phyloP scores from a whole-genome alignment of 345 rosid genomes.

The Reutealis trisperma region DNA sequence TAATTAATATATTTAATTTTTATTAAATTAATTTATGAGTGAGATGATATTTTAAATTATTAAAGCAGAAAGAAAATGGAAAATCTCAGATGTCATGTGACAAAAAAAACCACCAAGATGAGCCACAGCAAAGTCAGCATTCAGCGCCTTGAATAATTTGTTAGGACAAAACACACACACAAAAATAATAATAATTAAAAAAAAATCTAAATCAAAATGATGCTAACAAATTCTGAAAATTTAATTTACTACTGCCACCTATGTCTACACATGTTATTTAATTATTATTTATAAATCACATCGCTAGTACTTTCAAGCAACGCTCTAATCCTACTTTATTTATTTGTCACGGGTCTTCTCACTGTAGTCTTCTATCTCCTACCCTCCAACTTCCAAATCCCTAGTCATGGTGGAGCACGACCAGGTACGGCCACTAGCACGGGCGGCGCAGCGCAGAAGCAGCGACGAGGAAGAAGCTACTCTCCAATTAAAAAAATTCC shows the following conservation, averaged over 20 bases:
- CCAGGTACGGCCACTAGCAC: constrained; percentile 57
- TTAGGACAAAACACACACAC: not conserved
- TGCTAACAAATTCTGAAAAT: not conserved
- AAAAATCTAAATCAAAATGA: not conserved
- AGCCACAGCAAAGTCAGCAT: constrained; percentile 4
- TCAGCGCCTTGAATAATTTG: not conserved
- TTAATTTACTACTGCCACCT: not conserved
- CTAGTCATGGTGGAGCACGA: constrained; percentile 47
- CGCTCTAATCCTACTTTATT: too few relatives aligned
- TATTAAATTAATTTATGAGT: too few relatives aligned
- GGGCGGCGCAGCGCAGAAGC: constrained; percentile 37
- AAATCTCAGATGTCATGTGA: not conserved
- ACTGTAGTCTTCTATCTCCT: too few relatives aligned
- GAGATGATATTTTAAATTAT: too few relatives aligned
- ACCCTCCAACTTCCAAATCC: not conserved
- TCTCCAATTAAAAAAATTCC: not conserved
- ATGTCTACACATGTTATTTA: too few relatives aligned
- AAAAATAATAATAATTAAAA: too few relatives aligned
- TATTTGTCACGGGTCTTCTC: too few relatives aligned
- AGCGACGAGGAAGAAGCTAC: constrained; percentile 35
- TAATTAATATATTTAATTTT: too few relatives aligned
- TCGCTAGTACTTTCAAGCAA: not conserved
- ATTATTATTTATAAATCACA: not conserved
- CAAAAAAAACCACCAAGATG: not conserved
- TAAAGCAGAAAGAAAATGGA: not conserved